phyloP scores from a whole-genome alignment of 2,329 filamentous ascomycete genomes.

The Calonectria naviculata region DNA sequence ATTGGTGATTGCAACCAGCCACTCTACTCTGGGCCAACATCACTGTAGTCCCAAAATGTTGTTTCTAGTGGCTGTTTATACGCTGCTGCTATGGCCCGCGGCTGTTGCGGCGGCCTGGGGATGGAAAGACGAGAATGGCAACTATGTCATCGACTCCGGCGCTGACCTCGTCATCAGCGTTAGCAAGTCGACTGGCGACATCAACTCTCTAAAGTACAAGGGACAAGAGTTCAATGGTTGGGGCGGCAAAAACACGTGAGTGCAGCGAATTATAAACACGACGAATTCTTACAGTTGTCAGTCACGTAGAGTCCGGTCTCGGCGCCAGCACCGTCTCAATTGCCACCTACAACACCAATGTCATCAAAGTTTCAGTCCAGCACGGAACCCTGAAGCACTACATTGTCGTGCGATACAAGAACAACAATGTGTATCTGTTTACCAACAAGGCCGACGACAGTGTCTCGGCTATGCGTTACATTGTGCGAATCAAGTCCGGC shows the following conservation, averaged over 20 bases:
- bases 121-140: constrained; percentile 50
- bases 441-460: constrained; percentile 54
- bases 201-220: constrained; percentile 47
- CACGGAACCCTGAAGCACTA: constrained; percentile 49
- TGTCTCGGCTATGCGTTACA: constrained; percentile 52
- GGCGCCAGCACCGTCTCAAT: constrained; percentile 46
- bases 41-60: constrained; percentile 34
- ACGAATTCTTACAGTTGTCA: neutral
- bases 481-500: constrained; percentile 46
- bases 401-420: constrained; percentile 48
- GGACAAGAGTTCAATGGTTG: constrained; percentile 47
- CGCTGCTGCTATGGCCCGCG: constrained; percentile 41
- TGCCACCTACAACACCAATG: constrained; percentile 36
- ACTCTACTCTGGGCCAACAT: neutral
- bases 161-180: constrained; percentile 47
- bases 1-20: neutral
- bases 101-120: constrained; percentile 51
- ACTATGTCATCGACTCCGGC: constrained; percentile 51
- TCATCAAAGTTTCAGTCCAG: constrained; percentile 49
- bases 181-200: constrained; percentile 48
- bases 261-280: neutral
- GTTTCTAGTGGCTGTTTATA: constrained; percentile 37
- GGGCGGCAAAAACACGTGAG: constrained; percentile 41
- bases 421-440: constrained; percentile 54
- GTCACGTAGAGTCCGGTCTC: constrained; percentile 46